Evolutionary conservation across 176 grass and related monocot species (phyloP).

Genomic region (Zoysia japonica): DNA sequence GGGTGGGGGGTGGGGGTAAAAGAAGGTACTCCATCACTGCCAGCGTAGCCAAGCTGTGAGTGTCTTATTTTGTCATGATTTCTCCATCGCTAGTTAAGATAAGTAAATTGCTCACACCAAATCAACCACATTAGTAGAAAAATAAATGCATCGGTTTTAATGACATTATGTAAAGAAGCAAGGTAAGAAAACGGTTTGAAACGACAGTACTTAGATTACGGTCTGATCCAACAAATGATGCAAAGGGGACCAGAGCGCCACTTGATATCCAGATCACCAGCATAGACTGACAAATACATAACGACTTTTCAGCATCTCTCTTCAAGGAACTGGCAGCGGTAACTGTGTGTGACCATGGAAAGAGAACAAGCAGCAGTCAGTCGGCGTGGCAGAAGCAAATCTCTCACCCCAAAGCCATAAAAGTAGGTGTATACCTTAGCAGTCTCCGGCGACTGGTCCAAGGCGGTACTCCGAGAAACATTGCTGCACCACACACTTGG

Average conservation of each 20-base stretch:
- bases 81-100: no score
- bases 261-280: conserved; percentile 21
- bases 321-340: conserved; percentile 33
- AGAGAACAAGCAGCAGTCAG: conserved; percentile 27
- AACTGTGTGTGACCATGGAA: conserved; percentile 57
- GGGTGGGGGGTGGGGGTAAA: no score
- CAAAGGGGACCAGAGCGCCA: conserved; percentile 30
- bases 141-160: background rate
- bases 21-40: no score
- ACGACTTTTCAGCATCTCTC: conserved; percentile 5
- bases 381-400: conserved; percentile 28
- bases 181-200: background rate
- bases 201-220: background rate
- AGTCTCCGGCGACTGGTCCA: conserved; percentile 23
- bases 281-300: conserved; percentile 14
- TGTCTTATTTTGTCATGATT: no score
- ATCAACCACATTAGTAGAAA: background rate
- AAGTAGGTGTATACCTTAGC: no score
- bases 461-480: background rate
- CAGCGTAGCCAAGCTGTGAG: no score
- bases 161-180: background rate
- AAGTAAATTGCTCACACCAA: no score
- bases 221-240: background rate
- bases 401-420: background rate
- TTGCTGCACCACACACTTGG: background rate